Evolutionary conservation across 331 rosid species (phyloP).

Genomic region (Quercus phellos): DNA sequence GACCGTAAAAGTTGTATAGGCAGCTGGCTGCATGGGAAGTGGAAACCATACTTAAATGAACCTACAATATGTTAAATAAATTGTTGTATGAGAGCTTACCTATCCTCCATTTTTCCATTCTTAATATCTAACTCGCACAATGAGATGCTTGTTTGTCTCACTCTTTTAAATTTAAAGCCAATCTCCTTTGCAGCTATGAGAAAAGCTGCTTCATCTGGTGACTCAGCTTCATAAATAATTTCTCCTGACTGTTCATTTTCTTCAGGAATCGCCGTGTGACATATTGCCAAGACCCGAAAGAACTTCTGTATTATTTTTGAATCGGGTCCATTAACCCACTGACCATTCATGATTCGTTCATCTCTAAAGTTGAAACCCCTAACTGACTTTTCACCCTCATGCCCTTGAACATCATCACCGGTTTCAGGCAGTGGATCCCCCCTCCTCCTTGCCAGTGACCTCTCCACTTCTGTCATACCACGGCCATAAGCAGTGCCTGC

Average conservation of each 20-base stretch:
- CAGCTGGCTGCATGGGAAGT: not conserved
- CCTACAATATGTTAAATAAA: not conserved
- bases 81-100: conserved; percentile 46
- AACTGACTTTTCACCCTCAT: conserved; percentile 21
- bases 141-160: conserved; percentile 44
- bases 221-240: conserved; percentile 72
- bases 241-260: conserved; percentile 38
- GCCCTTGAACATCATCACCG: conserved; percentile 26
- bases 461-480: conserved; percentile 75
- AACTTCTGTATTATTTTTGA: conserved; percentile 51
- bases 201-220: conserved; percentile 94
- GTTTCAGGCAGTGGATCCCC: conserved; percentile 22
- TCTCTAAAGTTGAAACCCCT: conserved; percentile 76
- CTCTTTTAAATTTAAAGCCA: conserved; percentile 46
- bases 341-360: conserved; percentile 52
- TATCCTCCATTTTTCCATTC: conserved; percentile 51
- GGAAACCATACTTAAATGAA: not conserved
- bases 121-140: conserved; percentile 46
- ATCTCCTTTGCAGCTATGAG: conserved; percentile 81
- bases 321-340: conserved; percentile 64
- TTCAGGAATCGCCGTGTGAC: conserved; percentile 74
- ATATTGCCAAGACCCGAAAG: conserved; percentile 62
- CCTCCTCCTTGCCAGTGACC: conserved; percentile 39
- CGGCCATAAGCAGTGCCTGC: conserved; percentile 66
- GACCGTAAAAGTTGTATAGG: not conserved